Conservation (phyloP, 2,329 filamentous ascomycete species). For the Plenodomus biglobosus region DNA sequence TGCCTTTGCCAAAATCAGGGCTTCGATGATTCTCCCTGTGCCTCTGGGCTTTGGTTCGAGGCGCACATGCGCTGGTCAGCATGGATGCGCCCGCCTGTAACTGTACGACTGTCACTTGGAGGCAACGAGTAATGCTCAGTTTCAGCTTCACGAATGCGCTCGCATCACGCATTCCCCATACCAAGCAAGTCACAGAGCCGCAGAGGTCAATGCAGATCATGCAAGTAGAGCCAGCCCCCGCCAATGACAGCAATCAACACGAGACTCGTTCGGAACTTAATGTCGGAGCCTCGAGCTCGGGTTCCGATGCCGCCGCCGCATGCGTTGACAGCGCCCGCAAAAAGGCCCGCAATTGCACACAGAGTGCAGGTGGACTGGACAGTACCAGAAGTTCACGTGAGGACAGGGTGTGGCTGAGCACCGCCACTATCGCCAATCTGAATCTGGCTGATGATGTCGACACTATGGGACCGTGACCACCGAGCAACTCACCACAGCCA, state of each 20-base stretch:
- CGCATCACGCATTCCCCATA: slow-evolving; percentile 24
- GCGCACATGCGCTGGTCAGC: background rate
- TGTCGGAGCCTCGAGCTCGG: slow-evolving; percentile 14
- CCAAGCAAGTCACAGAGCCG: slow-evolving; percentile 32
- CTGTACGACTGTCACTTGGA: background rate
- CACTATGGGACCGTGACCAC: background rate
- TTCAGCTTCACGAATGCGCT: slow-evolving; percentile 29
- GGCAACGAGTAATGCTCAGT: slow-evolving; percentile 13
- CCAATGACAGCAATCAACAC: slow-evolving; percentile 11
- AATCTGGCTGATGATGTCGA: background rate
- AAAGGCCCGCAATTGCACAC: no score
- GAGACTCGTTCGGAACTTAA: slow-evolving; percentile 10
- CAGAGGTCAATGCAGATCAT: slow-evolving; percentile 23
- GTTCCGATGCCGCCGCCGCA: slow-evolving; percentile 13
- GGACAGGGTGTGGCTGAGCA: background rate
- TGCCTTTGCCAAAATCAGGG: background rate
- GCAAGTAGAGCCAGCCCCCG: slow-evolving; percentile 5
- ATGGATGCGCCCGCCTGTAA: background rate
- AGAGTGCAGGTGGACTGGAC: no score
- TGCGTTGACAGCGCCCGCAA: slow-evolving; percentile 8
- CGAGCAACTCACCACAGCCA: background rate
- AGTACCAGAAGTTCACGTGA: background rate
- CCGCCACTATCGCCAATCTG: background rate
- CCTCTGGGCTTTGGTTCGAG: background rate
- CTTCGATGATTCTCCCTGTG: background rate